Evolutionary conservation across 306 rosid species (phyloP).

Genomic region (Trichosanthes cucumerina): DNA sequence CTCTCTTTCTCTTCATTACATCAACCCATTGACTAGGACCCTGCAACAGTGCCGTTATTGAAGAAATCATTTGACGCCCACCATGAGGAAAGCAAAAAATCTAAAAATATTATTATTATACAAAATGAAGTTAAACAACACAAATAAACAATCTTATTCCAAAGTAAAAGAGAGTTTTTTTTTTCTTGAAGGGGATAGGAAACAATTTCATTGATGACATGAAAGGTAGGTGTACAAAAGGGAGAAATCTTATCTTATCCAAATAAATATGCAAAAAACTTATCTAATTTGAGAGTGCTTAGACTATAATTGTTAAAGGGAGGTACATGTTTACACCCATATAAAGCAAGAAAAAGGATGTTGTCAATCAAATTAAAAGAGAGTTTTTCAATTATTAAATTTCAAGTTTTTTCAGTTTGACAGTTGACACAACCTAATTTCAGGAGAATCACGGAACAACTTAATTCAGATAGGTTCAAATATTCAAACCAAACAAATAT

Average conservation of each 20-base stretch:
- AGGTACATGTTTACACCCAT: too few species aligned
- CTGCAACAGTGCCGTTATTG: constrained; percentile 30
- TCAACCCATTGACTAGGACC: constrained; percentile 76
- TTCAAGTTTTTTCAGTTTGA: neutral
- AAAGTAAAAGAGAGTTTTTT: neutral
- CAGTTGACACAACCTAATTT: neutral
- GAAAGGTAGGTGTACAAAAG: too few species aligned
- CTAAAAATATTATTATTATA: neutral
- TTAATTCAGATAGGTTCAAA: neutral
- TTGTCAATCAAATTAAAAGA: too few species aligned
- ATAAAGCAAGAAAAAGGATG: too few species aligned
- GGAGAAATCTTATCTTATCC: too few species aligned
- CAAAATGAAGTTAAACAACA: neutral
- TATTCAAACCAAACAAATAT: neutral
- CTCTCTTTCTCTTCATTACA: constrained; percentile 94
- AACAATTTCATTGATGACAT: too few species aligned
- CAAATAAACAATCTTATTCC: neutral
- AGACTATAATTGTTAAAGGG: too few species aligned
- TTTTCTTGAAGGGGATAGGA: too few species aligned
- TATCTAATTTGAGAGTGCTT: too few species aligned
- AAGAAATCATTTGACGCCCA: constrained; percentile 7
- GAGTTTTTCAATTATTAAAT: neutral
- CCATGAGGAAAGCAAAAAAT: neutral
- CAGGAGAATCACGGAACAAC: neutral
- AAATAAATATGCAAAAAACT: too few species aligned